Conservation (phyloP, 192 early-diverging fungal genomes). For the Dissophora ornata region DNA sequence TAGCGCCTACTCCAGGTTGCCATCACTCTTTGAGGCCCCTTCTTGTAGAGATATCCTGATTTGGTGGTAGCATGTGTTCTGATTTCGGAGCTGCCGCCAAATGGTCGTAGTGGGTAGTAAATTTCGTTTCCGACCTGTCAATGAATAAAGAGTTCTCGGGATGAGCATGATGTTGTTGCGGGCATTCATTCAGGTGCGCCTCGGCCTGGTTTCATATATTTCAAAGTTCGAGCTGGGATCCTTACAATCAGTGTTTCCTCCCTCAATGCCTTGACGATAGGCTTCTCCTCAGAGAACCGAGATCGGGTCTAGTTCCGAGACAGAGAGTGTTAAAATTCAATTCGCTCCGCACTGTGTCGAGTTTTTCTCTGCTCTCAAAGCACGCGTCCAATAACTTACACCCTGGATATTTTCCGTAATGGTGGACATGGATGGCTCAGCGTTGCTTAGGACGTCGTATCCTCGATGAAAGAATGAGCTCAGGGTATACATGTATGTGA, state of each 20-base stretch:
- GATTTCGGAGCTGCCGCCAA: conserved; percentile 24
- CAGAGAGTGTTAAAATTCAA: no score
- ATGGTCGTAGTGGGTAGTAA: conserved; percentile 54
- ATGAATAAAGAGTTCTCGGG: neutral
- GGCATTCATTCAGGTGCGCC: no score
- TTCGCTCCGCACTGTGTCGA: no score
- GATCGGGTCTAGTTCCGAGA: conserved; percentile 25
- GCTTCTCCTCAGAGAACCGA: conserved; percentile 41
- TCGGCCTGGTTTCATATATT: no score
- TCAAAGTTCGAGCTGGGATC: neutral
- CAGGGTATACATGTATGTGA: conserved; percentile 85
- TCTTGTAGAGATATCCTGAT: conserved; percentile 84
- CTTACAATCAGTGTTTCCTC: conserved; percentile 39
- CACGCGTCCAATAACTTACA: neutral
- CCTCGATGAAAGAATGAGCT: conserved; percentile 87
- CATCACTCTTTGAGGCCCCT: conserved; percentile 77
- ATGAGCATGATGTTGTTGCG: no score
- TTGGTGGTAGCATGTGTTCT: conserved; percentile 62
- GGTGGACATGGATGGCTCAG: conserved; percentile 85
- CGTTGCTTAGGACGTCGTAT: conserved; percentile 79
- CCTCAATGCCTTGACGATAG: conserved; percentile 43
- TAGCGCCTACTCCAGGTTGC: conserved; percentile 84
- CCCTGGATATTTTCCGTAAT: conserved; percentile 66
- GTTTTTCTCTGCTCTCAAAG: neutral
- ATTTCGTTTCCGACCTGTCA: conserved; percentile 39